Evolutionary conservation across 768 basidiomycete species (phyloP).

Genomic region (Scleroderma citrinum): DNA sequence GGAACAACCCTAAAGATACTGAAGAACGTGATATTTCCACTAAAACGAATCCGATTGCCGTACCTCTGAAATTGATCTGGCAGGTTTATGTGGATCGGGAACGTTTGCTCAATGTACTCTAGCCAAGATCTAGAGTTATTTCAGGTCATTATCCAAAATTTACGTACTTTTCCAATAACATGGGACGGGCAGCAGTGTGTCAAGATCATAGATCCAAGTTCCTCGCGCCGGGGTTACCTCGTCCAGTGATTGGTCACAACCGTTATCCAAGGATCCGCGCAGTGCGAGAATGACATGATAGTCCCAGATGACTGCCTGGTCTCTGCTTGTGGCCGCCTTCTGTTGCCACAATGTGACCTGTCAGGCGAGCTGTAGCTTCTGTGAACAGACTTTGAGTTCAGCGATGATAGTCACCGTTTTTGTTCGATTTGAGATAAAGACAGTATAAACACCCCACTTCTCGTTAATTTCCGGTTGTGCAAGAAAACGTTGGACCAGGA

Average conservation of each 20-base stretch:
- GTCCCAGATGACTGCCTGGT: constrained; percentile 57
- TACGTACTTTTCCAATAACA: constrained; percentile 44
- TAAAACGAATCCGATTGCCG: constrained; percentile 2
- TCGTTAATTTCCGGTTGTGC: constrained; percentile 19
- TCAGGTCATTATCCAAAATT: background rate
- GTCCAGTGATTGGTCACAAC: constrained; percentile 1
- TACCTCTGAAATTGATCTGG: constrained; percentile 41
- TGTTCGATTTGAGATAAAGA: constrained; percentile 61
- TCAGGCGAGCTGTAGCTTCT: constrained; percentile 6
- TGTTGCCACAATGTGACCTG: constrained; percentile 67
- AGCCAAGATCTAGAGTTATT: constrained; percentile 14
- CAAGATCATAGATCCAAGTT: constrained; percentile 67
- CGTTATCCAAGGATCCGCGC: constrained; percentile 24
- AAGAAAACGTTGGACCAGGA: constrained; percentile 44
- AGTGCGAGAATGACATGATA: constrained; percentile 66
- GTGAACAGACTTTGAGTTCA: background rate
- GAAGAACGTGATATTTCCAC: background rate
- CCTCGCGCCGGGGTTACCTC: constrained; percentile 4
- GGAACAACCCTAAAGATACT: constrained; percentile 62
- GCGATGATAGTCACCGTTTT: constrained; percentile 40
- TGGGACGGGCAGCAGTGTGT: constrained; percentile 48
- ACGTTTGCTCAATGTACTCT: constrained; percentile 46
- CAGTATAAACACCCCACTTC: constrained; percentile 45
- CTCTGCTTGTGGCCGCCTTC: constrained; percentile 32
- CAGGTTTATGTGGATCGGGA: constrained; percentile 28